A percentile compares a stretch with the other conserved stretches of the same genome.
phyloP scores from a whole-genome alignment of 257 asterid species.

The Gardenia jasminoides region DNA sequence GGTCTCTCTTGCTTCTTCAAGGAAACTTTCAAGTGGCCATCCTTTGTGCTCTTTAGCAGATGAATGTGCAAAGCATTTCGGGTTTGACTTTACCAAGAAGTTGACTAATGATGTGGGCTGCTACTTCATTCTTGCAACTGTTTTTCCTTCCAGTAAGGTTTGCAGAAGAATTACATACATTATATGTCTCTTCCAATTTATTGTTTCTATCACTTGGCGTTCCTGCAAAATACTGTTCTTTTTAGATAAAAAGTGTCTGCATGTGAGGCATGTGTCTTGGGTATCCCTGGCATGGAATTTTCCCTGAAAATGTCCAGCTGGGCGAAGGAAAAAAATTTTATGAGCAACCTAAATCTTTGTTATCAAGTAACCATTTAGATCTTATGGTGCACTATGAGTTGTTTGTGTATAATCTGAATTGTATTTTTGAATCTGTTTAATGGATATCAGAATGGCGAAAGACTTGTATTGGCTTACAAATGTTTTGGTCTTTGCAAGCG shows the following conservation, averaged over 20 bases:
- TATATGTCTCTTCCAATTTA: background rate
- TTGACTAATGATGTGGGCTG: slow-evolving; percentile 55
- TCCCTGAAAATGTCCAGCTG: background rate
- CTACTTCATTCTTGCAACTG: slow-evolving; percentile 76
- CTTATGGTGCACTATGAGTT: too few species aligned
- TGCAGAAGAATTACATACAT: slow-evolving; percentile 24
- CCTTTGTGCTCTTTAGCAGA: slow-evolving; percentile 63
- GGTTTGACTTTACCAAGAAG: slow-evolving; percentile 42
- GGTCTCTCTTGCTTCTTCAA: slow-evolving; percentile 75
- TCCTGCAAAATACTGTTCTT: background rate
- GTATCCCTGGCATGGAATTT: background rate
- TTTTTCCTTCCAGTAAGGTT: slow-evolving; percentile 73
- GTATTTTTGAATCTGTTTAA: background rate
- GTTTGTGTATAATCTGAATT: background rate
- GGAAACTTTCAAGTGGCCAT: slow-evolving; percentile 33
- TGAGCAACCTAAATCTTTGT: background rate
- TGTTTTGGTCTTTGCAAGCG: background rate
- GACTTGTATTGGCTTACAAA: background rate
- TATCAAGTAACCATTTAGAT: background rate
- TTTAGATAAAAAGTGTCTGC: background rate
- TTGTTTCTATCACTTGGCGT: background rate
- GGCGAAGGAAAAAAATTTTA: background rate
- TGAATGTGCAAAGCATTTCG: slow-evolving; percentile 65
- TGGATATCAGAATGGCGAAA: background rate
- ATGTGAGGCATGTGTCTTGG: background rate